Evolutionary conservation across 78 protist species (phyloP), one percentile per base, ranked within the genome.

Genomic region (Dictyostelium purpureum): DNA sequence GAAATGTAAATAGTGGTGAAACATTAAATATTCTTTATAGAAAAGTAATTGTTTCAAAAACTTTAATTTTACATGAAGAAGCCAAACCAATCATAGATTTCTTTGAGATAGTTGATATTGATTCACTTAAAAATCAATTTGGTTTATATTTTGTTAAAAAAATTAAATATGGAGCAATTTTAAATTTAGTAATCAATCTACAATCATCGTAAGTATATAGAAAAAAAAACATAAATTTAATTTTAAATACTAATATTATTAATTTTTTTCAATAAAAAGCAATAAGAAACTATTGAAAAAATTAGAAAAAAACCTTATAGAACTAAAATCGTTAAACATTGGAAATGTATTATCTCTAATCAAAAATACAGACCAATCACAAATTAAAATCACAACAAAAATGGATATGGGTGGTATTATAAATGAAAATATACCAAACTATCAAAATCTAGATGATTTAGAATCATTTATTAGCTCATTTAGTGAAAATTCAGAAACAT

Each of bases 181-280:
- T 66, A 2, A 47, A 66, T 38, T 14, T 66, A 11, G 37, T 35
- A 66, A 19, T 66, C 18, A 37, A 11, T 19, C 21, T 66, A 38
- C 47, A 66, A 31, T 66, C 75, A 19, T 38, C 51, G 75, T 66
- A 66, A 35, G 75, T 66, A 66, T 37, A 18, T 49, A 28, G n/a
- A n/a, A n/a, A n/a, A n/a, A n/a, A n/a, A n/a, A n/a, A n/a, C n/a
- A n/a, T n/a, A n/a, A n/a, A n/a, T n/a, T n/a, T n/a, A n/a, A n/a
- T n/a, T n/a, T n/a, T n/a, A n/a, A n/a, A n/a, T n/a, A n/a, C n/a
- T n/a, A n/a, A n/a, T n/a, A n/a, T n/a, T n/a, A n/a, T n/a, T n/a
- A n/a, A n/a, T n/a, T n/a, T n/a, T n/a, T n/a, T n/a, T n/a, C n/a
- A n/a, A n/a, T n/a, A n/a, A n/a, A n/a, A 33, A 66, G 75, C 37